phyloP scores from a whole-genome alignment of 2,329 filamentous ascomycete species.

The Botryotinia narcissicola region DNA sequence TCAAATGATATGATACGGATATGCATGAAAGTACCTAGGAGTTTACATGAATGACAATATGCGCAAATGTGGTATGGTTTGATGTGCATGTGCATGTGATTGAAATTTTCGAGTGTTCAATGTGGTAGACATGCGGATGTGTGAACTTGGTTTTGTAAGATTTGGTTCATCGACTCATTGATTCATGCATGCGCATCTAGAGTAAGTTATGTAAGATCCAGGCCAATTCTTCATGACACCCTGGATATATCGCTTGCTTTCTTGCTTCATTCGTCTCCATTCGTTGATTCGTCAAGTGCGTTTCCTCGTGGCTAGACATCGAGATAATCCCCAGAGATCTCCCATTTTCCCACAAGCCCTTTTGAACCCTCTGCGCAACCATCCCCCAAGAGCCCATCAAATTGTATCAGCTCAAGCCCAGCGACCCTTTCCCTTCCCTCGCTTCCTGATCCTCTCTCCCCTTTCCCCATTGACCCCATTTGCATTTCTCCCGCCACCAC shows the following conservation, averaged over 20 bases:
- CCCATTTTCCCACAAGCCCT: not conserved
- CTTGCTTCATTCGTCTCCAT: not conserved
- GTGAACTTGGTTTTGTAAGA: not conserved
- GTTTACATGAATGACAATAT: not conserved
- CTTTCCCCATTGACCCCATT: not conserved
- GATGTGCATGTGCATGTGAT: not conserved
- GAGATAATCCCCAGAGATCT: not conserved
- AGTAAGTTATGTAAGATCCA: not conserved
- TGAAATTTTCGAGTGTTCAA: not conserved
- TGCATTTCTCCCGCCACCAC: not conserved
- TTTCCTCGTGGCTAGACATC: not conserved
- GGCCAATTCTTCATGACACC: not conserved
- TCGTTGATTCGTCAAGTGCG: not conserved
- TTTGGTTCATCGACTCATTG: not conserved
- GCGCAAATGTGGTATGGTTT: not conserved
- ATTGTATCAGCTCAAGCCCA: not conserved
- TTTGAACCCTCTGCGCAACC: not conserved
- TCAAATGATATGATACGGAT: not conserved
- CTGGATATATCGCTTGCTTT: not conserved
- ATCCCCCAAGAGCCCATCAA: not conserved
- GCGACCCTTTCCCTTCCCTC: not conserved
- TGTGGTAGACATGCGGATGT: not conserved
- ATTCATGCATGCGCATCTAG: not conserved
- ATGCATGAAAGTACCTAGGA: not conserved
- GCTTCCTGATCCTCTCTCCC: not conserved